These are phyloP conservation scores for Margaritispora aquatica DNA, from an alignment of 495 filamentous ascomycete genomes.

Conservation along the genomic window DNA sequence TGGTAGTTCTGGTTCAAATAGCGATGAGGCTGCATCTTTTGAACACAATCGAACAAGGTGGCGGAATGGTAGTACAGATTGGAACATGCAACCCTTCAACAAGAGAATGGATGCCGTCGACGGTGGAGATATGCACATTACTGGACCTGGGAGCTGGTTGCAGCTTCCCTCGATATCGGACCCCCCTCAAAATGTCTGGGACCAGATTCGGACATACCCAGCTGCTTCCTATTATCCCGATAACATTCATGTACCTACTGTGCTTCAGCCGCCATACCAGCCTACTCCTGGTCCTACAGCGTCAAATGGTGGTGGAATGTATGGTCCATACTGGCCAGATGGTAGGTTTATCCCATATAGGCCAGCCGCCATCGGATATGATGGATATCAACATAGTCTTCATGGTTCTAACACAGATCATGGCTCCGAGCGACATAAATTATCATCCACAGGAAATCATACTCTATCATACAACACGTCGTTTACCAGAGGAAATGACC, in stretches of 20 bases:
- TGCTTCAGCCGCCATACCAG: conserved; percentile 66
- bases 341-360: conserved; percentile 70
- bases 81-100: conserved; percentile 20
- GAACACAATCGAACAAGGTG: conserved; percentile 2
- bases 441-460: not conserved
- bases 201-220: conserved; percentile 15
- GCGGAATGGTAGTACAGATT: conserved; percentile 14
- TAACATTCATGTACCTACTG: conserved; percentile 48
- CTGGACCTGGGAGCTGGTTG: conserved; percentile 9
- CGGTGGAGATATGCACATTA: conserved; percentile 3
- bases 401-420: conserved; percentile 3
- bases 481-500: not conserved
- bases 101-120: conserved; percentile 20
- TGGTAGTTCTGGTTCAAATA: not conserved
- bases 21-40: not conserved
- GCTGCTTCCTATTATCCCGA: conserved; percentile 16
- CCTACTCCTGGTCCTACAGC: conserved; percentile 64
- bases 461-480: not conserved
- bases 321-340: conserved; percentile 75
- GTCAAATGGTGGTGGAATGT: conserved; percentile 64
- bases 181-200: conserved; percentile 13
- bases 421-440: not conserved
- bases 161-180: conserved; percentile 12
- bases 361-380: conserved; percentile 47
- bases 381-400: conserved; percentile 3